Evolutionary conservation across 164 flowering plant genomes (phyloP), one percentile per base, ranked within the genome.

Genomic region (Annona cherimola): DNA sequence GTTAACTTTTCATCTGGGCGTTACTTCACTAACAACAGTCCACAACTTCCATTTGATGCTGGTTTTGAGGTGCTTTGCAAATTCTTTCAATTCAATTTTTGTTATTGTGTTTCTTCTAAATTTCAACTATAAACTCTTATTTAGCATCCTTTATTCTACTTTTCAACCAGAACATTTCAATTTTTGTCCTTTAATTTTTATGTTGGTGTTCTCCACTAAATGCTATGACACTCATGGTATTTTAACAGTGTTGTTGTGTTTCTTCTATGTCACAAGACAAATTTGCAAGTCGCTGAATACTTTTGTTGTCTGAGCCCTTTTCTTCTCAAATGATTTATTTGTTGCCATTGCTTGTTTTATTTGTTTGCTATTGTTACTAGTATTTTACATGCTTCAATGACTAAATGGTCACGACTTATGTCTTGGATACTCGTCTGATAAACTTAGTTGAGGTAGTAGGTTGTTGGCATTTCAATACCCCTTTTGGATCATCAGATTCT

Each of bases 1-100:
- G 99, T 95, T 20, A 95, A 95, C 79, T 95, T 85, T 82, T 93
- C 94, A 81, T 95, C 99, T 45, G 99, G 99, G 11, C 88, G 91
- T 54, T 95, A 95, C 82, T 95, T 95, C 74, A 71, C 85, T 79
- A 92, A 93, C 45, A 79, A 68, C 45, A 73, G 72, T 61, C 78
- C 93, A 44, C 83, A 79, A 63, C 99, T 95, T 80, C 99, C 99
- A 61, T 88, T 93, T 79, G 97, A 95, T 91, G 93, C 93, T 79
- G 99, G 99, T 66, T 95, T 95, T 83, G 99, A 95, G 99, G 99
- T 94, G 73, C 40, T 35, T 14, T 60, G 41, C 55, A 66, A 66
- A 66, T 19, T 66, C 35, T 26, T 66, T 66, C 2, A 43, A n/a
- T 42, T 19, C 69, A 50, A 43, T 45, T 12, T 44, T 64, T 64